These are phyloP conservation scores for Umbelopsis isabellina DNA, from an alignment of 192 early-diverging fungal genomes.

Conservation along the genomic window DNA sequence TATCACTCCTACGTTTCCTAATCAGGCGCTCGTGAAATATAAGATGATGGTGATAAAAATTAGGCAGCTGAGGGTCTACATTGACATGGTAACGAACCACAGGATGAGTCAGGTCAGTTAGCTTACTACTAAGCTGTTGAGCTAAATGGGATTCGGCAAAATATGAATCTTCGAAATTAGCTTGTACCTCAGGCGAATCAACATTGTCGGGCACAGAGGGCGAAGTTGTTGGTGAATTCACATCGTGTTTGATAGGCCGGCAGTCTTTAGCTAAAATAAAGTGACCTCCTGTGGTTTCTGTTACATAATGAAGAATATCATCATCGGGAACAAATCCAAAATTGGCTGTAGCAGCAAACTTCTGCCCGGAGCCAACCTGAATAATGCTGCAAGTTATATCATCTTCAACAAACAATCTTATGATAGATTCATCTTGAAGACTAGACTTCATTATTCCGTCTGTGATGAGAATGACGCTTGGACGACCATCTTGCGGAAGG, in stretches of 20 bases:
- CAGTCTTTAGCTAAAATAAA: constrained; percentile 77
- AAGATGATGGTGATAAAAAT: constrained; percentile 5
- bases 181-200: neutral
- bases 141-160: neutral
- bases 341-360: constrained; percentile 64
- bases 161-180: neutral
- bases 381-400: constrained; percentile 72
- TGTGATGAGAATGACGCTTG: constrained; percentile 63
- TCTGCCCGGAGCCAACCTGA: constrained; percentile 69
- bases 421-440: constrained; percentile 54
- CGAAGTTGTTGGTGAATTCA: neutral
- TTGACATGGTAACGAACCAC: neutral
- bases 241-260: constrained; percentile 29
- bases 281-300: constrained; percentile 67
- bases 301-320: constrained; percentile 69
- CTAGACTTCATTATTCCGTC: constrained; percentile 79
- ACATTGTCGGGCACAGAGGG: neutral
- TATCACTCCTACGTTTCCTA: neutral
- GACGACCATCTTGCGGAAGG: constrained; percentile 48
- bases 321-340: constrained; percentile 79
- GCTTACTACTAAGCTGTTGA: constrained; percentile 8
- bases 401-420: constrained; percentile 64
- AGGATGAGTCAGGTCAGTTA: neutral
- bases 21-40: neutral
- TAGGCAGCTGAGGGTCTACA: neutral